Conservation (phyloP, 2,329 filamentous ascomycete genomes). For the Colletotrichum gloeosporioides region DNA sequence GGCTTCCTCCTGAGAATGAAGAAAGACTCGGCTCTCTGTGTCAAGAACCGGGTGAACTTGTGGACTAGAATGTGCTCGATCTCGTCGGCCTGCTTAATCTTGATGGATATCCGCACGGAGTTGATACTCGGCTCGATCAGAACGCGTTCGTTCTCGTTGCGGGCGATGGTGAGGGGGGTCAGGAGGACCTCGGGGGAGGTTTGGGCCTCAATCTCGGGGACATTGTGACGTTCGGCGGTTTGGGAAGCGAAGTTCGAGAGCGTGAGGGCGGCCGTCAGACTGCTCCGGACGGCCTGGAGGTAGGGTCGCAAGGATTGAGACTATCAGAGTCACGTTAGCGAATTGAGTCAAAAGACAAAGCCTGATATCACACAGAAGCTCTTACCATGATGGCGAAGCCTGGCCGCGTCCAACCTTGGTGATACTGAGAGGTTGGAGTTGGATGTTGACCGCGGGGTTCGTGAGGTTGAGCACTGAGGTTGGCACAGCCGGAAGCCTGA, state of each 20-base stretch:
- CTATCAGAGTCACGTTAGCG: slow-evolving; percentile 47
- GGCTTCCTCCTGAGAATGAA: slow-evolving; percentile 96
- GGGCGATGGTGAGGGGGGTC: slow-evolving; percentile 86
- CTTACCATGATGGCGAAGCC: slow-evolving; percentile 20
- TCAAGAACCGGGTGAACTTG: slow-evolving; percentile 97
- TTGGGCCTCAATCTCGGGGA: slow-evolving; percentile 93
- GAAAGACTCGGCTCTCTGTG: slow-evolving; percentile 94
- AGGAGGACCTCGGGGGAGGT: slow-evolving; percentile 93
- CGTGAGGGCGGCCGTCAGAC: slow-evolving; percentile 90
- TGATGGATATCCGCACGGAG: slow-evolving; percentile 95
- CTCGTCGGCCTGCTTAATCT: slow-evolving; percentile 99
- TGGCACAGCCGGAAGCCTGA: slow-evolving; percentile 35
- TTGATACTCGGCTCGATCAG: slow-evolving; percentile 97
- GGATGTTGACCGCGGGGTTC: slow-evolving; percentile 21
- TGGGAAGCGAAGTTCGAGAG: slow-evolving; percentile 98
- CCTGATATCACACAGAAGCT: neutral
- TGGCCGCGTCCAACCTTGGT: slow-evolving; percentile 19
- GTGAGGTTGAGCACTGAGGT: slow-evolving; percentile 2
- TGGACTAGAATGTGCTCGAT: slow-evolving; percentile 98
- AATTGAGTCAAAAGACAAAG: neutral
- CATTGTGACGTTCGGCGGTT: slow-evolving; percentile 95
- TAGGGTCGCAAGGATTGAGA: slow-evolving; percentile 97
- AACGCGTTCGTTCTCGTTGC: slow-evolving; percentile 97
- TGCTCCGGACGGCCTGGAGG: slow-evolving; percentile 93
- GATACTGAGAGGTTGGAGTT: slow-evolving; percentile 11